Percentiles rank a stretch among this genome's conserved stretches.
These are phyloP conservation scores for Candida pseudoviswanathii DNA, from an alignment of 1,139 yeast species.

Conservation along the genomic window DNA sequence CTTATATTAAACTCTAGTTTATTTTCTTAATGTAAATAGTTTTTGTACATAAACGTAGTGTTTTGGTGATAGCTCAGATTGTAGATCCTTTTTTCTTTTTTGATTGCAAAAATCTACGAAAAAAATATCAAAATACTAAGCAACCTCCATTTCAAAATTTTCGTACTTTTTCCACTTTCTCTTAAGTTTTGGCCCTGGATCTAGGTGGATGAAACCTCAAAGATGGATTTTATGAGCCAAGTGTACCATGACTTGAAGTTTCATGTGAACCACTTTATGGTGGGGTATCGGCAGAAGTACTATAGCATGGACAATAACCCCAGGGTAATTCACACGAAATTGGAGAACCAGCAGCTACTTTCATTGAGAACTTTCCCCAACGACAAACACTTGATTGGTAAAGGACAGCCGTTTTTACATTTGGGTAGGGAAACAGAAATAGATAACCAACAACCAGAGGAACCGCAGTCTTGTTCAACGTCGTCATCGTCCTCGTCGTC, in stretches of 20 bases:
- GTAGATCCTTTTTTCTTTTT: neutral
- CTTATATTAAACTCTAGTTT: slow-evolving; percentile 47
- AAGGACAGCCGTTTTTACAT: slow-evolving; percentile 2
- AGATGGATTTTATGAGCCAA: slow-evolving; percentile 10
- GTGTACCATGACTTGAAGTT: slow-evolving; percentile 25
- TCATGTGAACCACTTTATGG: slow-evolving; percentile 31
- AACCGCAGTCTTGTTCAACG: neutral
- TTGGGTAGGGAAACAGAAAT: slow-evolving; percentile 6
- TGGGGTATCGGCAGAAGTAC: slow-evolving; percentile 43
- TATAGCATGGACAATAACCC: slow-evolving; percentile 43
- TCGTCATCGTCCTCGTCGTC: neutral
- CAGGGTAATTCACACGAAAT: slow-evolving; percentile 40
- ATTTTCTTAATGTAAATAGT: neutral
- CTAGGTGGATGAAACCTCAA: neutral
- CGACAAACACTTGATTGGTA: slow-evolving; percentile 23
- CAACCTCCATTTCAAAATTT: neutral
- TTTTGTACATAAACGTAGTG: neutral
- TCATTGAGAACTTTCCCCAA: slow-evolving; percentile 40
- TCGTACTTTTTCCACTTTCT: neutral
- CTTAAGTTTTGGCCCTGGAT: neutral
- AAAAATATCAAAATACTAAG: neutral
- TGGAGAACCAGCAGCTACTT: slow-evolving; percentile 37
- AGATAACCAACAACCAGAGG: slow-evolving; percentile 1
- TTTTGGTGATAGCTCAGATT: neutral
- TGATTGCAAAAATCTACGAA: slow-evolving; percentile 5